phyloP scores from a whole-genome alignment of 1,284 basidiomycete genomes.

The Amylostereum chailletii region DNA sequence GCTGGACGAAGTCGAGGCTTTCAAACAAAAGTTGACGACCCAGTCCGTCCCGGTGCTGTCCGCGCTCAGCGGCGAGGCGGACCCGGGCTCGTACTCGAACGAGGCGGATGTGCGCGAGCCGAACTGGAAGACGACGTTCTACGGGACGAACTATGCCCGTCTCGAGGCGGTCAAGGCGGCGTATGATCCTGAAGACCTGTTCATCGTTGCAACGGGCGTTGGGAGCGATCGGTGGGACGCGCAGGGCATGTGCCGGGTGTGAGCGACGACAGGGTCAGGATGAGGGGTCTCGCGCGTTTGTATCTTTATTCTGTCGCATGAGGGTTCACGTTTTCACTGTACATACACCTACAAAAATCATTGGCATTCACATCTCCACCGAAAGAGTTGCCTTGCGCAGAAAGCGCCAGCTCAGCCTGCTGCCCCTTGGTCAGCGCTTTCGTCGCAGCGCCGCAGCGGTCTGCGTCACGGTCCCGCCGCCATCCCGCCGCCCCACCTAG shows the following conservation, averaged over 20 bases:
- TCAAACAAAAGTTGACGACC: constrained; percentile 13
- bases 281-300: too few species aligned
- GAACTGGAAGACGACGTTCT: constrained; percentile 22
- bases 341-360: too few species aligned
- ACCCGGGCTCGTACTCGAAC: constrained; percentile 20
- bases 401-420: too few species aligned
- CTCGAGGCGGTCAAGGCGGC: constrained; percentile 18
- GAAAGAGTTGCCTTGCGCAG: too few species aligned
- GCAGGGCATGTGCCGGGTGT: constrained; percentile 16
- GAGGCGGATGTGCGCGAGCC: constrained; percentile 21
- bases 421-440: too few species aligned
- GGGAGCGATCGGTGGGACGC: constrained; percentile 22
- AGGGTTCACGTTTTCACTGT: too few species aligned
- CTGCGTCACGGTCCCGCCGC: too few species aligned
- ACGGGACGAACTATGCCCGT: constrained; percentile 21
- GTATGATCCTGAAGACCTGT: constrained; percentile 23
- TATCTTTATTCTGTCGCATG: too few species aligned
- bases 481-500: too few species aligned
- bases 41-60: constrained; percentile 12
- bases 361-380: too few species aligned
- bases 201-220: constrained; percentile 22
- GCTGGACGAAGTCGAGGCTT: constrained; percentile 6
- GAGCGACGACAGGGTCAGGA: too few species aligned
- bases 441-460: too few species aligned
- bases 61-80: constrained; percentile 14